These are phyloP conservation scores for Aspergillus aculeatus DNA, from an alignment of 2,329 filamentous ascomycete genomes.

Conservation along the genomic window DNA sequence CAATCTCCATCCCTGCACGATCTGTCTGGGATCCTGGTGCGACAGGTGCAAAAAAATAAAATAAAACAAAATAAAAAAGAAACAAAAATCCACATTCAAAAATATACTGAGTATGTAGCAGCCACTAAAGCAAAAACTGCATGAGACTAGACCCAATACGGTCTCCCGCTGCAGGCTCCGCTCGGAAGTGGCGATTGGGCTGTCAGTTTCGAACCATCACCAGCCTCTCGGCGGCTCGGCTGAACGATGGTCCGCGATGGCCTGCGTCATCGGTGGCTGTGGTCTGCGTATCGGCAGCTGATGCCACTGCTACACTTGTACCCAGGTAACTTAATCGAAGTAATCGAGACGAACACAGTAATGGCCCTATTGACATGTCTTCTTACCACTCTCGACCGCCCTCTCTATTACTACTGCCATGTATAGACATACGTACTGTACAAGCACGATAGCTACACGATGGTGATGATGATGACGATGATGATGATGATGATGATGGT, in stretches of 20 bases:
- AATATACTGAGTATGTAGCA: not conserved
- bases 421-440: no score
- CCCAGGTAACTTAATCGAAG: no score
- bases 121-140: not conserved
- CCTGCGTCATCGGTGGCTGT: constrained; percentile 7
- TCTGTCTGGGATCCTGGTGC: constrained; percentile 7
- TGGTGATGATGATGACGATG: no score
- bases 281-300: not conserved
- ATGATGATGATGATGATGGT: no score
- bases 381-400: no score
- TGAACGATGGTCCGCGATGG: not conserved
- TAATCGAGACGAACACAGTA: no score
- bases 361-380: no score
- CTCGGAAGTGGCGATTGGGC: constrained; percentile 1
- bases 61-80: not conserved
- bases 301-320: no score
- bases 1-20: constrained; percentile 9
- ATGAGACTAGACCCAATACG: not conserved
- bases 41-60: not conserved
- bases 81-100: no score
- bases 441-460: no score
- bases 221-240: not conserved
- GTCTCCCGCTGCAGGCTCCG: constrained; percentile 3
- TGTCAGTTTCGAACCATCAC: constrained; percentile 2
- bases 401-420: no score